These are phyloP conservation scores for Larix kaempferi DNA, from an alignment of 75 land plant species.

Conservation along the genomic window DNA sequence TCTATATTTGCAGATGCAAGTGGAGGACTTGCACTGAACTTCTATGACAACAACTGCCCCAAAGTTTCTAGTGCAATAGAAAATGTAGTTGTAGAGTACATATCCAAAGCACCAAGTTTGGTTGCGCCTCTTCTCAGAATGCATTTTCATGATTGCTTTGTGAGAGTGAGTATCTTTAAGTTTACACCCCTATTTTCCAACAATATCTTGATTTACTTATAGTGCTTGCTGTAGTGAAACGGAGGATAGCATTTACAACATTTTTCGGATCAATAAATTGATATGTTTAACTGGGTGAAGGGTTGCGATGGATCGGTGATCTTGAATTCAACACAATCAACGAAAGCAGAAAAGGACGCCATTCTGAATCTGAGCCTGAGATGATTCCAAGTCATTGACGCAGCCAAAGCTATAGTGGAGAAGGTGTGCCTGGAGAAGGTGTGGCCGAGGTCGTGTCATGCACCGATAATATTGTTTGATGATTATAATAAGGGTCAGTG, in stretches of 20 bases:
- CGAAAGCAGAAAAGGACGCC: conserved; percentile 44
- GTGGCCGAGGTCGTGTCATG: too few relatives aligned
- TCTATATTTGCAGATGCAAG: background rate
- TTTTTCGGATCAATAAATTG: background rate
- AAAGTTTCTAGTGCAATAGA: conserved; percentile 44
- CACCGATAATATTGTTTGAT: too few relatives aligned
- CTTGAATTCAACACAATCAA: conserved; percentile 26
- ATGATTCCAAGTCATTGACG: conserved; percentile 41
- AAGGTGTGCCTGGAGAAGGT: conserved; percentile 43
- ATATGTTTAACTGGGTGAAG: conserved; percentile 1
- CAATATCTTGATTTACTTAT: too few relatives aligned
- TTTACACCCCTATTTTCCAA: too few relatives aligned
- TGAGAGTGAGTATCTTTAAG: background rate
- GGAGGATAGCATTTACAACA: too few relatives aligned
- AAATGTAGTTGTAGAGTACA: conserved; percentile 34
- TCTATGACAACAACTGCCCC: conserved; percentile 56
- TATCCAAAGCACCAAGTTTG: conserved; percentile 29
- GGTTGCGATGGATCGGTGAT: conserved; percentile 66
- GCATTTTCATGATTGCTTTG: conserved; percentile 47
- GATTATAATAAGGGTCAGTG: too few relatives aligned
- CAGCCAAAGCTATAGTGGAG: conserved; percentile 37
- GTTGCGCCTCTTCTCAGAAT: conserved; percentile 24
- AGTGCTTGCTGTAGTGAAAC: too few relatives aligned
- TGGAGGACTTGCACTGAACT: conserved; percentile 12
- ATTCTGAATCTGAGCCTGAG: conserved; percentile 28